Percentiles rank a stretch among this genome's conserved stretches.
phyloP scores from a whole-genome alignment of 1,284 basidiomycete genomes.

The Singerocomus inundabilis region DNA sequence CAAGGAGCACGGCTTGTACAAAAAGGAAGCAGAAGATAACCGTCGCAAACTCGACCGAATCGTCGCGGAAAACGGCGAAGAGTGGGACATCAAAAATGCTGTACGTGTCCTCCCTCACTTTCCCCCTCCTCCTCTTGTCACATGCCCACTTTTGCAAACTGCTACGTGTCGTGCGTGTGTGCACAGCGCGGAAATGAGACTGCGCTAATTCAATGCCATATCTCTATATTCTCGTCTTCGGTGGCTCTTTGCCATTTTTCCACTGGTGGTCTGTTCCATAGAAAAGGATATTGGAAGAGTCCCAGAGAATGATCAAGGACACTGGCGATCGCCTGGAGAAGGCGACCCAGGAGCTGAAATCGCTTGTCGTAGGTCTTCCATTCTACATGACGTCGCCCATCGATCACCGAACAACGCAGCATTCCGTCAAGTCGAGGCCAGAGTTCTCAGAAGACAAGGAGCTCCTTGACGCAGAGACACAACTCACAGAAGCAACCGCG shows the following conservation, averaged over 20 bases:
- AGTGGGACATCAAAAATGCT: constrained; percentile 79
- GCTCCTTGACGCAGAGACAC: constrained; percentile 57
- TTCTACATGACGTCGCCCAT: constrained; percentile 19
- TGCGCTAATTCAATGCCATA: constrained; percentile 23
- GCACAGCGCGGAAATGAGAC: constrained; percentile 33
- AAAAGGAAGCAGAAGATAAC: constrained; percentile 63
- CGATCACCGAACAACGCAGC: constrained; percentile 35
- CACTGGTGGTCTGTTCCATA: constrained; percentile 31
- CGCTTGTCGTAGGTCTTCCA: constrained; percentile 62
- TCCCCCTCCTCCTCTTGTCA: constrained; percentile 1
- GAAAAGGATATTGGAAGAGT: constrained; percentile 76
- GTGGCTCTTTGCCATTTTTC: constrained; percentile 9
- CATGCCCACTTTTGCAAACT: neutral
- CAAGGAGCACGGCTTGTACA: constrained; percentile 73
- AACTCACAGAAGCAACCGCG: constrained; percentile 48
- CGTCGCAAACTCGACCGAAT: constrained; percentile 63
- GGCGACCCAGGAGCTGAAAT: constrained; percentile 61
- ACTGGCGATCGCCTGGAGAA: constrained; percentile 59
- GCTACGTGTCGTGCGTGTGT: constrained; percentile 14
- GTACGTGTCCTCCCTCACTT: constrained; percentile 46
- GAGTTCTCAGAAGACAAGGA: constrained; percentile 51
- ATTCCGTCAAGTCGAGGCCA: constrained; percentile 48
- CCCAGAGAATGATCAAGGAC: constrained; percentile 77
- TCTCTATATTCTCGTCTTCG: constrained; percentile 10
- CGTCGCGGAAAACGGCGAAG: constrained; percentile 60